phyloP scores from a whole-genome alignment of 1,284 basidiomycete species.

The Malassezia furfur region DNA sequence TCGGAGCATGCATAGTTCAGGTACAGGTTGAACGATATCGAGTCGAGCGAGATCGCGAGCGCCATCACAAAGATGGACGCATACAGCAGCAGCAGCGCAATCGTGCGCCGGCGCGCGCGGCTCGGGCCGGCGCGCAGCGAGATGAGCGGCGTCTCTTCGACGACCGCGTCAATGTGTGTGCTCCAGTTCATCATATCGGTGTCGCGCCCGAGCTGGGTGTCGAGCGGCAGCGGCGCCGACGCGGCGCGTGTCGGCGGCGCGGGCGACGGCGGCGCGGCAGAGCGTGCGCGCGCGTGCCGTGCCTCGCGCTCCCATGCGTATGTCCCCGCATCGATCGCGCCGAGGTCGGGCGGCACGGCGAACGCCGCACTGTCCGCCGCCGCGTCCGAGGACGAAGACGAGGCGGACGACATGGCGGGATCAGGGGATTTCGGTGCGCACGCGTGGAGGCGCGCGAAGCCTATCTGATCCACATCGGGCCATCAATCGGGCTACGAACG shows the following conservation, averaged over 20 bases:
- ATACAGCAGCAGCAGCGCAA: slow-evolving; percentile 9
- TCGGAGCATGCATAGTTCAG: slow-evolving; percentile 45
- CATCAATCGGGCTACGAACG: not conserved
- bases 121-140: slow-evolving; percentile 7
- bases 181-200: slow-evolving; percentile 10
- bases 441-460: not conserved
- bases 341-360: not conserved
- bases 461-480: slow-evolving; percentile 2
- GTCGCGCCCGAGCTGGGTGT: not conserved
- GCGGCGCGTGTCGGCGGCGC: not conserved
- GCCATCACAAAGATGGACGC: slow-evolving; percentile 57
- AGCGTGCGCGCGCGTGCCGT: too few relatives aligned
- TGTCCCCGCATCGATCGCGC: not conserved
- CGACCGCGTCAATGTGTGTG: slow-evolving; percentile 10
- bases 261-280: not conserved
- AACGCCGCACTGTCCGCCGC: not conserved
- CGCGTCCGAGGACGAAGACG: not conserved
- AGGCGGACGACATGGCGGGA: not conserved
- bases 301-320: not conserved
- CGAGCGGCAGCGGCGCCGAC: not conserved
- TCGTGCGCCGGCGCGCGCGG: slow-evolving; percentile 5
- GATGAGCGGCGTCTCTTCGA: slow-evolving; percentile 11
- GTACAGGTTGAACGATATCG: slow-evolving; percentile 53
- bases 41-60: slow-evolving; percentile 57
- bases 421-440: not conserved